Base-by-base conservation (phyloP, 345 rosid species). In the Chamaenerion angustifolium region DNA sequence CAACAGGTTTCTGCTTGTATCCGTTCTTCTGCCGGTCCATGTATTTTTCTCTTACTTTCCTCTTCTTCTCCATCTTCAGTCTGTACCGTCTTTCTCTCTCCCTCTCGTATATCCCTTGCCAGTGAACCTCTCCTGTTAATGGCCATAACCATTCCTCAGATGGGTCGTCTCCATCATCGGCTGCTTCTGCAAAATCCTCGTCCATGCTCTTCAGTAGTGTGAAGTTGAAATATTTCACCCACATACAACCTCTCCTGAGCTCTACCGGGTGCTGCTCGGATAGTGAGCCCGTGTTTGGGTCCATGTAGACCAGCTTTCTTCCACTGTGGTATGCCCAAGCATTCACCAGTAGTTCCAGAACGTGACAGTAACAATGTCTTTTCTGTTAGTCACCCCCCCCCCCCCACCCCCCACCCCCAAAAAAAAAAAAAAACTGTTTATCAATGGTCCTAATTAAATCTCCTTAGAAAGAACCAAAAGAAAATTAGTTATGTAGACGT, bases 171-270 rank as follows among this genome's bases (percentile, higher is more conserved):
- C 65, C 76, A 56, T 92, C 98, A 48, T 92, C 96, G 12, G 95
- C 90, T 52, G 98, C 93, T 81, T 92, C 98, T 7, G 96, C 98
- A 11, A 92, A 74, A 64, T 92, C 98, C 70, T 92, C 98, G 52
- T 92, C 98, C 93, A 92, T 92, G 51, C 75, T 78, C 75, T 92
- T 92, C 48, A 92, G 67, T 51, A 92, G 60, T 23, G 82, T 74
- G 49, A 72, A 63, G 57, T 83, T 72, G 48, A 92, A 87, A 69
- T 86, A 92, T 56, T 79, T 92, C 0, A 65, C 80, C 96, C 98
- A 87, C 62, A 79, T 76, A 12, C 62, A 68, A 42, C 74, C 93
- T 54, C 69, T 76, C 15, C 95, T 76, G 27, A 65, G 74, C 16
- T 66, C 72, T 14, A 82, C 14, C 0, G 73, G 83, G 67, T 92